These are phyloP conservation scores for Pseudogymnoascus sp. DNA, from an alignment of 2,329 filamentous ascomycete genomes.

Conservation along the genomic window DNA sequence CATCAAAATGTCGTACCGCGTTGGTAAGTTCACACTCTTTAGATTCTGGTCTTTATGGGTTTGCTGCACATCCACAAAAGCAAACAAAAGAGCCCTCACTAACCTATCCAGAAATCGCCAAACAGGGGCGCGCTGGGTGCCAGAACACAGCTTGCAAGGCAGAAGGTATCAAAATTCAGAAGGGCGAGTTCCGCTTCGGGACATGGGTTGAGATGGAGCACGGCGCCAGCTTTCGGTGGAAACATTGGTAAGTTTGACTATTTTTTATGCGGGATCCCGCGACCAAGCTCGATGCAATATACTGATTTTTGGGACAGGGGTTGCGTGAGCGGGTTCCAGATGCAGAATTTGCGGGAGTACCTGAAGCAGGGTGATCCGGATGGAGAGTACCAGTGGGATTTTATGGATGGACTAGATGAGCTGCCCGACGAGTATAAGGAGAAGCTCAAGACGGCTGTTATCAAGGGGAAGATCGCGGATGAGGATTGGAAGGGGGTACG, in stretches of 20 bases:
- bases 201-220: conserved; percentile 57
- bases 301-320: conserved; percentile 53
- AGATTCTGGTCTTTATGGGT: neutral
- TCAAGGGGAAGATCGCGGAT: conserved; percentile 72
- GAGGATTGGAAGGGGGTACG: conserved; percentile 86
- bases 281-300: neutral
- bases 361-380: conserved; percentile 43
- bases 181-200: conserved; percentile 73
- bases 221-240: conserved; percentile 65
- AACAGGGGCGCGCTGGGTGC: conserved; percentile 67
- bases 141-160: conserved; percentile 68
- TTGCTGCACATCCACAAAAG: neutral
- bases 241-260: conserved; percentile 65
- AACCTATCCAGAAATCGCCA: conserved; percentile 54
- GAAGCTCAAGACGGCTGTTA: conserved; percentile 66
- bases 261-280: too few species aligned
- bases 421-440: conserved; percentile 55
- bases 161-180: conserved; percentile 60
- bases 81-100: neutral
- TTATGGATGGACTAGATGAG: conserved; percentile 57
- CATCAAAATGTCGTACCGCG: conserved; percentile 28
- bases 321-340: conserved; percentile 71
- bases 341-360: conserved; percentile 56
- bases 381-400: conserved; percentile 36
- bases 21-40: conserved; percentile 25